Conservation (phyloP, 352 stramenopile genomes). For the Elongisporangium undulatum region DNA sequence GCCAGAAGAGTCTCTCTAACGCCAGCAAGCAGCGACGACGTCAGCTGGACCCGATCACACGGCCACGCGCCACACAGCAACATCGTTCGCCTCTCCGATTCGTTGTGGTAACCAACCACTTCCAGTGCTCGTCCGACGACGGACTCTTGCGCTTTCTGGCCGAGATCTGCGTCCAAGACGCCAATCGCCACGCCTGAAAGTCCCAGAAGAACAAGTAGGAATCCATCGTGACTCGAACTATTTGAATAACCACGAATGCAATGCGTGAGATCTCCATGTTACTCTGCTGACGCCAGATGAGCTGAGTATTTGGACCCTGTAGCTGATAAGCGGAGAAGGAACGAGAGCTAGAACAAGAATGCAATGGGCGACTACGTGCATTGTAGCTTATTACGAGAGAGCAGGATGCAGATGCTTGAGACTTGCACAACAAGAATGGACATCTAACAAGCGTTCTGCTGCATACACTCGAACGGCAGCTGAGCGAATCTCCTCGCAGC, state of each 20-base stretch:
- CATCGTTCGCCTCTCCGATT: neutral
- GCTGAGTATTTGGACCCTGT: too few species aligned
- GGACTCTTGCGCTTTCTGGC: neutral
- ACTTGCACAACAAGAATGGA: neutral
- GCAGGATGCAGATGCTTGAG: neutral
- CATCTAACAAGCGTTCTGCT: neutral
- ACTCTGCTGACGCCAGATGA: neutral
- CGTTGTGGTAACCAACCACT: neutral
- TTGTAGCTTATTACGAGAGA: neutral
- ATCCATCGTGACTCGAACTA: neutral
- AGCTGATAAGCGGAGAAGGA: too few species aligned
- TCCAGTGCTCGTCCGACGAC: neutral
- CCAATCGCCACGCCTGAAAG: neutral
- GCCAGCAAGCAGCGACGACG: neutral
- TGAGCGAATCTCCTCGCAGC: neutral
- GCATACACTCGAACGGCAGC: neutral
- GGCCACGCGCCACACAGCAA: neutral
- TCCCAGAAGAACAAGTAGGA: neutral
- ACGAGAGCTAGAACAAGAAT: neutral
- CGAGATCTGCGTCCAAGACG: neutral
- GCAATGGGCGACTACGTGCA: neutral
- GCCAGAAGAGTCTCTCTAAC: neutral
- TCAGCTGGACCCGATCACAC: neutral
- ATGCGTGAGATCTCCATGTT: neutral
- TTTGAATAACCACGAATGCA: neutral